These are phyloP conservation scores for Fistulifera pelliculosa DNA, from an alignment of 108 stramenopile species.

Conservation along the genomic window DNA sequence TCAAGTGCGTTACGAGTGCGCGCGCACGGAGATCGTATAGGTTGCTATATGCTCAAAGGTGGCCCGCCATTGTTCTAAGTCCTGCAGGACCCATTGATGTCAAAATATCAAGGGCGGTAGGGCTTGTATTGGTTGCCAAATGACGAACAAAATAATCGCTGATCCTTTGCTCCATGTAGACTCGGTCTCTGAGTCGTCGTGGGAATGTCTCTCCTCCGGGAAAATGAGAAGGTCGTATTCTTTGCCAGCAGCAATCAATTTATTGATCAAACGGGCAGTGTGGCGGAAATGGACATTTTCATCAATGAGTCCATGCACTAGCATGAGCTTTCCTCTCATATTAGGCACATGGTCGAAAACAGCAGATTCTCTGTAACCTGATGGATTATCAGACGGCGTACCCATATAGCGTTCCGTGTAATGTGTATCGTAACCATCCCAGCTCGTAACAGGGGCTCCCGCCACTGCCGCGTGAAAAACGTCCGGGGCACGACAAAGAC, in stretches of 20 bases:
- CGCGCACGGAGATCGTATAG: too few relatives aligned
- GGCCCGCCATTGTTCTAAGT: too few relatives aligned
- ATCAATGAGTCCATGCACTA: slow-evolving; percentile 92
- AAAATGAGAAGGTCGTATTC: slow-evolving; percentile 89
- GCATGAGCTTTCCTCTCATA: slow-evolving; percentile 73
- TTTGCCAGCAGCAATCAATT: slow-evolving; percentile 75
- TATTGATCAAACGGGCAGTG: slow-evolving; percentile 82
- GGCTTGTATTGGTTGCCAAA: slow-evolving; percentile 6
- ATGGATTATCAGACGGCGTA: slow-evolving; percentile 56
- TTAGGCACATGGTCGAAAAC: slow-evolving; percentile 72
- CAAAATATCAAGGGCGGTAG: too few relatives aligned
- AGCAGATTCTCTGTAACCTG: slow-evolving; percentile 63
- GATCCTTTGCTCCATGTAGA: slow-evolving; percentile 81
- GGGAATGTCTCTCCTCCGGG: slow-evolving; percentile 92
- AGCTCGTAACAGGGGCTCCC: slow-evolving; percentile 91
- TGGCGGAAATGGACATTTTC: slow-evolving; percentile 96
- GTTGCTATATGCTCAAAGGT: too few relatives aligned
- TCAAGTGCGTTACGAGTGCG: too few relatives aligned
- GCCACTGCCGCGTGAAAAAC: slow-evolving; percentile 82
- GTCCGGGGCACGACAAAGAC: slow-evolving; percentile 71
- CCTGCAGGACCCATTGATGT: too few relatives aligned
- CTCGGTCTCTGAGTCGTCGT: slow-evolving; percentile 69
- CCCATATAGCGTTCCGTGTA: slow-evolving; percentile 97
- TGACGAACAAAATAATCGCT: slow-evolving; percentile 48
- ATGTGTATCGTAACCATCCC: slow-evolving; percentile 95